These are phyloP conservation scores for Macrolepiota dolichaula DNA, from an alignment of 768 basidiomycete species.

Conservation along the genomic window DNA sequence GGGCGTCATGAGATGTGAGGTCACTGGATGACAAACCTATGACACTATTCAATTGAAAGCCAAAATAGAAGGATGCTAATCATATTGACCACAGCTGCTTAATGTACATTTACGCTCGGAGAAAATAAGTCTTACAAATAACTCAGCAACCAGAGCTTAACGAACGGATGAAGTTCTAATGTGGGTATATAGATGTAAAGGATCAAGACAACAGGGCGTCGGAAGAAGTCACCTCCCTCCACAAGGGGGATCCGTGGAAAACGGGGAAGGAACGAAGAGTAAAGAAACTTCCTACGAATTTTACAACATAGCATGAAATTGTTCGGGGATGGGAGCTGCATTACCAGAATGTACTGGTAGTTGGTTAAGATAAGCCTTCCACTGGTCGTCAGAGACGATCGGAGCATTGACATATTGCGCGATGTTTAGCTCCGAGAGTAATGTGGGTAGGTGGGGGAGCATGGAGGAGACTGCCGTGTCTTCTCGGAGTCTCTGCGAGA, in stretches of 20 bases:
- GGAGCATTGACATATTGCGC: conserved; percentile 50
- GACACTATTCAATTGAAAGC: neutral
- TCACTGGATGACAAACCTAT: neutral
- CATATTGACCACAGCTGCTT: neutral
- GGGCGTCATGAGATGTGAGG: neutral
- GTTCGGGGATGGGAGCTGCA: conserved; percentile 32
- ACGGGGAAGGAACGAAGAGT: neutral
- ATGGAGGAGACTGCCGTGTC: conserved; percentile 42
- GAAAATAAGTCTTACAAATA: conserved; percentile 7
- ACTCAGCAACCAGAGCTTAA: neutral
- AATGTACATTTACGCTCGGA: neutral
- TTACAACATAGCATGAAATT: conserved; percentile 42
- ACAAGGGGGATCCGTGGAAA: neutral
- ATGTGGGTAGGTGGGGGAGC: conserved; percentile 37
- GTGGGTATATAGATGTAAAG: neutral
- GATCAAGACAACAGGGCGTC: neutral
- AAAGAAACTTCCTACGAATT: neutral
- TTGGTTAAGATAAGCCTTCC: conserved; percentile 41
- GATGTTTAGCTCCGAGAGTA: conserved; percentile 42
- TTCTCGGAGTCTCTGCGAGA: conserved; percentile 44
- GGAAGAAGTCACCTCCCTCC: neutral
- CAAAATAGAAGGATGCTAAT: neutral
- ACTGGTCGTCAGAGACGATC: conserved; percentile 46
- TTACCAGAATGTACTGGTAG: conserved; percentile 42
- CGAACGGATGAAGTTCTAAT: neutral